A percentile compares a stretch with the other conserved stretches of the same genome.
Evolutionary conservation across 805 yeast species (phyloP).

Genomic region (Hanseniaspora taiwanica): DNA sequence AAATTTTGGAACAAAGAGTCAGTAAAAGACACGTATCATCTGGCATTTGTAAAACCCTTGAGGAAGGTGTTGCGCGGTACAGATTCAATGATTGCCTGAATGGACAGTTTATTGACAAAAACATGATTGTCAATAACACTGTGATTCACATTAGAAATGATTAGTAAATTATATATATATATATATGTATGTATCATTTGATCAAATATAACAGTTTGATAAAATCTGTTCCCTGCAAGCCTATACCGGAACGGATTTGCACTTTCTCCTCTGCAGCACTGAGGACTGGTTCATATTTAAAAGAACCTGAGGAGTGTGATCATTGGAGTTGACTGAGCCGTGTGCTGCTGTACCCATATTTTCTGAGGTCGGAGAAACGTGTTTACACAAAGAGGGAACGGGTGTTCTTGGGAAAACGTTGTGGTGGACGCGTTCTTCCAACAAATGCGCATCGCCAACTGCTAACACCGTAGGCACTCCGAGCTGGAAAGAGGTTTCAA

Average conservation of each 20-base stretch:
- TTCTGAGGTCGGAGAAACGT: neutral
- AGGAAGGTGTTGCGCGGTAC: conserved; percentile 40
- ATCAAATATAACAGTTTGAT: neutral
- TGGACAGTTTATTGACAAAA: conserved; percentile 28
- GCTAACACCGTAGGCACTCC: no score
- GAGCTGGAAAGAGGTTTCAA: neutral
- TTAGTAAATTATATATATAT: no score
- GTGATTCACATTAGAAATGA: neutral
- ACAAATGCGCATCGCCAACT: no score
- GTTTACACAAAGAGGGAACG: conserved; percentile 3
- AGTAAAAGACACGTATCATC: conserved; percentile 51
- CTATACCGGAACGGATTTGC: neutral
- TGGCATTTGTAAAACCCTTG: conserved; percentile 35
- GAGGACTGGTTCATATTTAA: conserved; percentile 2
- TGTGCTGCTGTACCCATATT: neutral
- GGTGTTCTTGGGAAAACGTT: conserved; percentile 8
- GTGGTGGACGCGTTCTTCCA: no score
- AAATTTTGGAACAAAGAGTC: conserved; percentile 40
- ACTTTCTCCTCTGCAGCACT: conserved; percentile 4
- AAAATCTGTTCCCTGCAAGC: neutral
- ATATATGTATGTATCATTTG: no score
- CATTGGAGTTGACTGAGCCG: neutral
- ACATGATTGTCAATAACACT: conserved; percentile 4
- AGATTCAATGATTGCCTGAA: conserved; percentile 51
- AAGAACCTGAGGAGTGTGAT: neutral